Percentiles rank a stretch among this genome's conserved stretches.
These are phyloP conservation scores for Thalassiosira hispida DNA, from an alignment of 352 stramenopile genomes.

Conservation along the genomic window DNA sequence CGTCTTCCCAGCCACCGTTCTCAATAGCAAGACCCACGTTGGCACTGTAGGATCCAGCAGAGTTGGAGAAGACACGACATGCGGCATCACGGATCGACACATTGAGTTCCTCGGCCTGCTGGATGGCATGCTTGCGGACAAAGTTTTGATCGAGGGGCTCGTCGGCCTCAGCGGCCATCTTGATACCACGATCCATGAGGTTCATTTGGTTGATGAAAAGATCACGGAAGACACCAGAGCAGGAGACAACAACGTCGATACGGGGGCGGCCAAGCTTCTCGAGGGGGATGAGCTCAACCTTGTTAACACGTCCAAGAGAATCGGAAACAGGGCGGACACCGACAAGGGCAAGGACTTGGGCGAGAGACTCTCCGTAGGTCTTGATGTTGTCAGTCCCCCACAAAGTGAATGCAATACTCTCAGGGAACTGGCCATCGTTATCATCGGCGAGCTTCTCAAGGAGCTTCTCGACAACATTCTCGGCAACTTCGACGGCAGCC, in stretches of 20 bases:
- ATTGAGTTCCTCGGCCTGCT: slow-evolving; percentile 86
- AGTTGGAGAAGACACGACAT: slow-evolving; percentile 89
- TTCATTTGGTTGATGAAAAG: slow-evolving; percentile 93
- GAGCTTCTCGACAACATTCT: slow-evolving; percentile 85
- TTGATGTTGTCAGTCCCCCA: slow-evolving; percentile 92
- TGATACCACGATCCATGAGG: slow-evolving; percentile 89
- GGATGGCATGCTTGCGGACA: slow-evolving; percentile 87
- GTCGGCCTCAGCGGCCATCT: slow-evolving; percentile 90
- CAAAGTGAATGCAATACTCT: slow-evolving; percentile 89
- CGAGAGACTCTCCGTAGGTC: slow-evolving; percentile 89
- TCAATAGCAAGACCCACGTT: slow-evolving; percentile 90
- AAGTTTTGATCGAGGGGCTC: slow-evolving; percentile 88
- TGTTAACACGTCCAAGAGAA: slow-evolving; percentile 89
- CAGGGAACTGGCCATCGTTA: slow-evolving; percentile 84
- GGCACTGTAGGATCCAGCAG: slow-evolving; percentile 88
- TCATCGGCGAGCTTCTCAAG: slow-evolving; percentile 86
- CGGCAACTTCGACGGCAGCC: slow-evolving; percentile 86
- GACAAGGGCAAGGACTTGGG: slow-evolving; percentile 86
- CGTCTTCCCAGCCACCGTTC: slow-evolving; percentile 89
- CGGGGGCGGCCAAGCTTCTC: slow-evolving; percentile 87
- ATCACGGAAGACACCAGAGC: slow-evolving; percentile 89
- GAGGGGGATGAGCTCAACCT: slow-evolving; percentile 89
- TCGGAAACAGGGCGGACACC: slow-evolving; percentile 87
- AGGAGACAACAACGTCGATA: slow-evolving; percentile 90
- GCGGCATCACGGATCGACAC: slow-evolving; percentile 86